Evolutionary conservation across 2,329 filamentous ascomycete genomes (phyloP).

Genomic region (Balansia obtecta): DNA sequence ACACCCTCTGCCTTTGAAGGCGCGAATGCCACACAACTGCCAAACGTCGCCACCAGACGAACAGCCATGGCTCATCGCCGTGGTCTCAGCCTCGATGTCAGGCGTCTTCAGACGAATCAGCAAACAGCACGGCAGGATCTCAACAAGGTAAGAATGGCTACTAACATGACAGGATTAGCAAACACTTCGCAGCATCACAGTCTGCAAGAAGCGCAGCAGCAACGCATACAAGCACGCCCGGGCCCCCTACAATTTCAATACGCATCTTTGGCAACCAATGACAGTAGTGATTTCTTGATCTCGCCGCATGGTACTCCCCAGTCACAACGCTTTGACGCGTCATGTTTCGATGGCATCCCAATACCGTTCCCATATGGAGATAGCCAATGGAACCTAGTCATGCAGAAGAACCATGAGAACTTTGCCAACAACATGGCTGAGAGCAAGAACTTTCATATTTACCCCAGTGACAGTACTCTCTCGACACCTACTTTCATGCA

Average conservation of each 20-base stretch:
- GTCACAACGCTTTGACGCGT: slow-evolving; percentile 37
- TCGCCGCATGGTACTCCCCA: slow-evolving; percentile 45
- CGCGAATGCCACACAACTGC: slow-evolving; percentile 55
- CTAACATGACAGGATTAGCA: slow-evolving; percentile 45
- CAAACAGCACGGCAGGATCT: slow-evolving; percentile 20
- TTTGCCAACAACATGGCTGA: slow-evolving; percentile 28
- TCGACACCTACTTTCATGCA: slow-evolving; percentile 38
- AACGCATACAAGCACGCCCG: slow-evolving; percentile 65
- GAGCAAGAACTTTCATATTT: slow-evolving; percentile 38
- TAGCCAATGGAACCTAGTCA: slow-evolving; percentile 29
- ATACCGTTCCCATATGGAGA: slow-evolving; percentile 36
- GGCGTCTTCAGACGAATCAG: slow-evolving; percentile 37
- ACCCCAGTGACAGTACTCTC: slow-evolving; percentile 31
- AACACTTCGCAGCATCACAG: slow-evolving; percentile 52
- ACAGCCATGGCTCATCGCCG: slow-evolving; percentile 52
- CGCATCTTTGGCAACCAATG: slow-evolving; percentile 19
- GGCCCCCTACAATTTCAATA: slow-evolving; percentile 30
- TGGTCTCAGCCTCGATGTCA: slow-evolving; percentile 73
- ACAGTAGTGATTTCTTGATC: slow-evolving; percentile 43
- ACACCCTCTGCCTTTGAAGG: slow-evolving; percentile 69
- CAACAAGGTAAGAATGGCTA: slow-evolving; percentile 37
- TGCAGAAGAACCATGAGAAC: slow-evolving; percentile 34
- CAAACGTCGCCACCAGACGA: slow-evolving; percentile 33
- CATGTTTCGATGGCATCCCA: slow-evolving; percentile 30
- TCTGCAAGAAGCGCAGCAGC: slow-evolving; percentile 84